A percentile compares a stretch with the other conserved stretches of the same genome.
phyloP scores from a whole-genome alignment of 345 rosid genomes.

The Pugionium cornutum region DNA sequence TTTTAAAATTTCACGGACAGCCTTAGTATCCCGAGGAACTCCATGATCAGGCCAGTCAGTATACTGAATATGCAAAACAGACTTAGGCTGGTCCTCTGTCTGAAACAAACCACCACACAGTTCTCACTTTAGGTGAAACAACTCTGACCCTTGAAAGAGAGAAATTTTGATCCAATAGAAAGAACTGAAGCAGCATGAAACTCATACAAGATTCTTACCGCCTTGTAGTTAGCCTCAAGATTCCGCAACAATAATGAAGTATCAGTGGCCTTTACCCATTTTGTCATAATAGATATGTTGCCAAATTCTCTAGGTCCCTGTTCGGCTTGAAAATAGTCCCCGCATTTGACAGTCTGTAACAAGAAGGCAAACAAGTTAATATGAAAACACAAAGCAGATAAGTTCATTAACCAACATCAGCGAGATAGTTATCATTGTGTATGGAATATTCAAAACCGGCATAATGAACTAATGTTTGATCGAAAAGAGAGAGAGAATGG shows the following conservation, averaged over 20 bases:
- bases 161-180: neutral
- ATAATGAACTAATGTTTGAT: constrained; percentile 4
- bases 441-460: neutral
- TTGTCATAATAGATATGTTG: constrained; percentile 55
- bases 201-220: constrained; percentile 46
- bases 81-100: constrained; percentile 64
- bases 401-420: constrained; percentile 13
- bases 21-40: constrained; percentile 71
- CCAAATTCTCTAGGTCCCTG: constrained; percentile 83
- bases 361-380: constrained; percentile 20
- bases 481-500: neutral
- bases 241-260: constrained; percentile 67
- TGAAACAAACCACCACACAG: constrained; percentile 30
- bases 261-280: constrained; percentile 57
- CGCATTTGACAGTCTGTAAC: constrained; percentile 69
- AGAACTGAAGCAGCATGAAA: neutral
- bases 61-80: constrained; percentile 82
- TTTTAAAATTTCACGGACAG: constrained; percentile 81
- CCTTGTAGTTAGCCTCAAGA: constrained; percentile 72
- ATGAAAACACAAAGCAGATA: constrained; percentile 7
- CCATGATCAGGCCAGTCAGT: constrained; percentile 99
- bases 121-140: constrained; percentile 5
- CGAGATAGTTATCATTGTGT: neutral
- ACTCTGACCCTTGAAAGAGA: neutral
- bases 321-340: constrained; percentile 81